Base-by-base conservation (phyloP, 805 yeast species). In the Metschnikowia similis region DNA sequence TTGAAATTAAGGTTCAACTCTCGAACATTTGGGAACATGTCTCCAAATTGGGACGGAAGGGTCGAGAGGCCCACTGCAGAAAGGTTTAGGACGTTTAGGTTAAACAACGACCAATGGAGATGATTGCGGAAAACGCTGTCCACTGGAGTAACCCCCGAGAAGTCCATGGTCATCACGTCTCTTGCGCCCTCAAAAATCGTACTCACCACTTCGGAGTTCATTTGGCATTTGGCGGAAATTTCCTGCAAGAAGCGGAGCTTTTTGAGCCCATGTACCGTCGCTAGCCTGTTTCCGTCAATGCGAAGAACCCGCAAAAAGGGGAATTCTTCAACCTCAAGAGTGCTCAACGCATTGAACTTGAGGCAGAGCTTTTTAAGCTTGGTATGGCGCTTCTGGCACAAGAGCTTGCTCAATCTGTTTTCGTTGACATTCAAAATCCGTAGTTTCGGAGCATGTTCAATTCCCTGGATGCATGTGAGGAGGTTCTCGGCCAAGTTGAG, bases 1-100 rank as follows among this genome's bases (percentile, higher is more conserved):
- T 80, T 80, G 64, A 80, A 80, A 51, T 77, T 79, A 47, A 80
- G 66, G 52, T 80, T 79, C 48, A 80, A 60, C 43, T 75, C 77
- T 17, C 69, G 51, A 38, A 80, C 65, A 50, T 78, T 68, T 28
- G 83, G 82, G 56, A 79, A 80, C 35, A 66, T 43, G 1, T 57
- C 48, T 6, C 66, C 57, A 48, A 80, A 72, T 8, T 63, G 56
- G 0, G 29, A 41, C 0, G 83, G 82, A 14, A 79, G 56, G 1
- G 48, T 35, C 3, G 61, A 60, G n/a, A 80, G 53, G 38, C 71
- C 70, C 68, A 75, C 71, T 0, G 83, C 82, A 0, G 80, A 67
- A n/a, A 80, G 53, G n/a, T 66, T 67, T 39, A 80, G 59, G 13
- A 56, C 60, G 30, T 65, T 72, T 11, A 80, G 58, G 56, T 71